A percentile compares a stretch with the other conserved stretches of the same genome.
Conservation (phyloP, 2,329 filamentous ascomycete genomes). For the Arthroderma sp. region DNA sequence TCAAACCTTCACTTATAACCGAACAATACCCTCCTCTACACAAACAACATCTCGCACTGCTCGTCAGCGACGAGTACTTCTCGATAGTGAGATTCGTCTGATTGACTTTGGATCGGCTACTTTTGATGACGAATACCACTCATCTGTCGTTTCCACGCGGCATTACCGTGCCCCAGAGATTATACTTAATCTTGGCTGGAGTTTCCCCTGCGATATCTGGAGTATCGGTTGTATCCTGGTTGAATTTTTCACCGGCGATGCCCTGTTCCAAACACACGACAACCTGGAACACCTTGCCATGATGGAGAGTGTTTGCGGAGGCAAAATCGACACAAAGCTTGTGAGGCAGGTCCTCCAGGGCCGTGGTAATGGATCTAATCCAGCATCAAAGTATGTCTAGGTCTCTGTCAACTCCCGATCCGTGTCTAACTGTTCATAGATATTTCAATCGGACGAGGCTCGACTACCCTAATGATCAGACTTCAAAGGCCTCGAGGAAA, state of each 20-base stretch:
- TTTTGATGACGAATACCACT: constrained; percentile 57
- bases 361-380: constrained; percentile 37
- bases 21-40: constrained; percentile 52
- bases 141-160: constrained; percentile 52
- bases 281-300: constrained; percentile 56
- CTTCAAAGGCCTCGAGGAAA: constrained; percentile 49
- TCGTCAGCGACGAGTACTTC: constrained; percentile 48
- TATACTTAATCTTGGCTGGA: constrained; percentile 55
- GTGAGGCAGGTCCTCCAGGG: constrained; percentile 40
- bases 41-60: constrained; percentile 44
- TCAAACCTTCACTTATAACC: constrained; percentile 57
- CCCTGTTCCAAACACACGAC: constrained; percentile 55
- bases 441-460: constrained; percentile 45
- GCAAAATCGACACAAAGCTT: constrained; percentile 42
- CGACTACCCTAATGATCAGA: constrained; percentile 51
- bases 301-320: constrained; percentile 52
- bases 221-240: constrained; percentile 57
- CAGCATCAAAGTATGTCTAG: constrained; percentile 41
- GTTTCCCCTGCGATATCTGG: constrained; percentile 56
- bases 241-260: constrained; percentile 56
- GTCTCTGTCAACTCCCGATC: constrained; percentile 1
- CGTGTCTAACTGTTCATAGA: constrained; percentile 29
- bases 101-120: constrained; percentile 58
- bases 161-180: constrained; percentile 57
- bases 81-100: constrained; percentile 53